Evolutionary conservation across 1,284 basidiomycete species (phyloP).

Genomic region (Malassezia globosa): DNA sequence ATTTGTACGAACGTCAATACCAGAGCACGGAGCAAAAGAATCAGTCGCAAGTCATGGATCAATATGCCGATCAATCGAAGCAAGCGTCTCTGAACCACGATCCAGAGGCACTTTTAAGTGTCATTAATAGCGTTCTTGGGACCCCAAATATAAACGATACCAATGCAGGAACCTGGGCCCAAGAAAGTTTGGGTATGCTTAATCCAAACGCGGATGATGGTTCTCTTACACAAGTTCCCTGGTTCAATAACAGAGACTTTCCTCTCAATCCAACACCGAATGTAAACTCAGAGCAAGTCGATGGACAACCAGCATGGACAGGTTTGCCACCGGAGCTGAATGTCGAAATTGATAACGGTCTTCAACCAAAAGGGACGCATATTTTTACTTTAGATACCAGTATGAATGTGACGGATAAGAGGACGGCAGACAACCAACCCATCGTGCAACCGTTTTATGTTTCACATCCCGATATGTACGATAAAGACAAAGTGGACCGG

Average conservation of each 20-base stretch:
- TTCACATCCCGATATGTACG: neutral
- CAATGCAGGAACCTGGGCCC: neutral
- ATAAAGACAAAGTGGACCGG: constrained; percentile 27
- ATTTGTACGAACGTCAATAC: neutral
- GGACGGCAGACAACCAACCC: neutral
- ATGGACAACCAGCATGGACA: neutral
- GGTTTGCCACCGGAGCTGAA: neutral
- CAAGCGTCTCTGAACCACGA: neutral
- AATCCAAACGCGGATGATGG: neutral
- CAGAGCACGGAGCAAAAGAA: neutral
- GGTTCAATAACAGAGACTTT: neutral
- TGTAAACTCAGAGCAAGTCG: neutral
- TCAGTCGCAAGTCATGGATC: neutral
- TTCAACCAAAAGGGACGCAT: neutral
- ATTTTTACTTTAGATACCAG: neutral
- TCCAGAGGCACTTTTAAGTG: neutral
- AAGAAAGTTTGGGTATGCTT: neutral
- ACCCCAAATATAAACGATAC: neutral
- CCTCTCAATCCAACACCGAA: neutral
- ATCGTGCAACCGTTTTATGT: constrained; percentile 7
- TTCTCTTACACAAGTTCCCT: neutral
- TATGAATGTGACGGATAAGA: constrained; percentile 1
- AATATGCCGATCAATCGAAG: neutral
- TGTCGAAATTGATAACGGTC: neutral
- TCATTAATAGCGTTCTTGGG: neutral